A percentile compares a stretch with the other conserved stretches of the same genome.
Evolutionary conservation across 2,329 filamentous ascomycete species (phyloP).

Genomic region (Fusarium poae): DNA sequence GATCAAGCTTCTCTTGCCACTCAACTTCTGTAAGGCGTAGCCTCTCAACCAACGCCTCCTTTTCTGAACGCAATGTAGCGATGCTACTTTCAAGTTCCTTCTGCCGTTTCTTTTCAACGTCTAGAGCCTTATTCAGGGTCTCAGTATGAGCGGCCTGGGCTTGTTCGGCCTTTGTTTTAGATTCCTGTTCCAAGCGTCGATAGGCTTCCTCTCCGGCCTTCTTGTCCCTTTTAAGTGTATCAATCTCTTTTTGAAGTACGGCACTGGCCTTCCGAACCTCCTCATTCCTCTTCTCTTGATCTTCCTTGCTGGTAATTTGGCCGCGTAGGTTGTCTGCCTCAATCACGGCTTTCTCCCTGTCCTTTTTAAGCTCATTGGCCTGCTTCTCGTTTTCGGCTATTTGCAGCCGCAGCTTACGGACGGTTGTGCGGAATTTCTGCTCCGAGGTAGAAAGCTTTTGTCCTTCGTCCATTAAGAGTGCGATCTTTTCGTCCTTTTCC

Average conservation of each 20-base stretch:
- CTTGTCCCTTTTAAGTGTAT: constrained; percentile 63
- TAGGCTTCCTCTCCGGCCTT: constrained; percentile 74
- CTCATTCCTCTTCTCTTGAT: constrained; percentile 67
- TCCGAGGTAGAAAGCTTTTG: constrained; percentile 88
- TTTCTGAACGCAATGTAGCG: constrained; percentile 80
- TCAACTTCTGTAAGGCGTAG: constrained; percentile 77
- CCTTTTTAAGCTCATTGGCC: constrained; percentile 69
- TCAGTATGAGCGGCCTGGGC: constrained; percentile 75
- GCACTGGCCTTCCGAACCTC: constrained; percentile 67
- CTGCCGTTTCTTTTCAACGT: constrained; percentile 71
- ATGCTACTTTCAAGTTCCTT: constrained; percentile 69
- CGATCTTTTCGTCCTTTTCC: constrained; percentile 92
- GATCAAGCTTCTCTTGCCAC: constrained; percentile 77
- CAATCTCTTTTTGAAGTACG: constrained; percentile 57
- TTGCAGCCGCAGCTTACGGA: constrained; percentile 83
- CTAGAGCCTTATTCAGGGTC: constrained; percentile 74
- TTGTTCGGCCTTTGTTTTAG: constrained; percentile 75
- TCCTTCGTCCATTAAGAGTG: constrained; percentile 90
- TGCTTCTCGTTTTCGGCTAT: constrained; percentile 75
- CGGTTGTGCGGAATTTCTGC: constrained; percentile 82
- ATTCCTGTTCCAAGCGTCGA: constrained; percentile 75
- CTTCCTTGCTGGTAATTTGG: constrained; percentile 63
- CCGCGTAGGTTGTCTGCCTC: constrained; percentile 63
- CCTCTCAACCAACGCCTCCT: constrained; percentile 79
- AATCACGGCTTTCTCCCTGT: constrained; percentile 68